Conservation (phyloP, 208 protist species). For the Jaenimonas drosophilae region DNA sequence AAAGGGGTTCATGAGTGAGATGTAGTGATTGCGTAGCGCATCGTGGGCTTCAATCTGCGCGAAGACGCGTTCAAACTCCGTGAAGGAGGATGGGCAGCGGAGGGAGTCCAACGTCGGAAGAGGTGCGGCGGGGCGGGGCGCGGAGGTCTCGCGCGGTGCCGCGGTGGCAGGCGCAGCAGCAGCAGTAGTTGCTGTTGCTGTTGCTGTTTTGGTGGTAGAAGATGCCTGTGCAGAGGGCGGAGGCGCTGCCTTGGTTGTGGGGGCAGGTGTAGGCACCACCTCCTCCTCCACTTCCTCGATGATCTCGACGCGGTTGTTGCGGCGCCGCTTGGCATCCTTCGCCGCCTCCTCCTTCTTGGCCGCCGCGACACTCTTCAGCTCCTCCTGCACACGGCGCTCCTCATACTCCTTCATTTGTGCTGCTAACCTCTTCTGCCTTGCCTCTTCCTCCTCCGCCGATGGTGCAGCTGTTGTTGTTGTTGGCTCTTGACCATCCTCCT, state of each 20-base stretch:
- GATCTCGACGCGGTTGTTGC: slow-evolving; percentile 53
- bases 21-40: slow-evolving; percentile 56
- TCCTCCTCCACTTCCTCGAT: slow-evolving; percentile 45
- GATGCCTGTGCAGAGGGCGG: neutral
- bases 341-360: slow-evolving; percentile 20
- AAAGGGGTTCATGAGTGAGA: slow-evolving; percentile 45
- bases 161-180: slow-evolving; percentile 2
- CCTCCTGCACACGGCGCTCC: slow-evolving; percentile 12
- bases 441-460: slow-evolving; percentile 14
- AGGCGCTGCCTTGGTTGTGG: neutral
- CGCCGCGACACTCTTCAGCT: slow-evolving; percentile 14
- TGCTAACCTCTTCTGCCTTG: slow-evolving; percentile 17
- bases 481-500: slow-evolving; percentile 23
- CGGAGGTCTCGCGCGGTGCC: slow-evolving; percentile 1
- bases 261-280: neutral
- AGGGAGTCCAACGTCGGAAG: slow-evolving; percentile 48
- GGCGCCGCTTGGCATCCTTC: slow-evolving; percentile 17
- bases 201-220: neutral
- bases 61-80: slow-evolving; percentile 84
- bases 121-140: slow-evolving; percentile 1
- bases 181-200: neutral
- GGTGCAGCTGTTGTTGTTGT: neutral
- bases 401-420: slow-evolving; percentile 39
- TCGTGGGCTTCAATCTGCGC: slow-evolving; percentile 37
- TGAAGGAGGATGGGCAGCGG: slow-evolving; percentile 63